phyloP scores from a whole-genome alignment of 73 alveolate genomes.

The Tetrahymena malaccensis region DNA sequence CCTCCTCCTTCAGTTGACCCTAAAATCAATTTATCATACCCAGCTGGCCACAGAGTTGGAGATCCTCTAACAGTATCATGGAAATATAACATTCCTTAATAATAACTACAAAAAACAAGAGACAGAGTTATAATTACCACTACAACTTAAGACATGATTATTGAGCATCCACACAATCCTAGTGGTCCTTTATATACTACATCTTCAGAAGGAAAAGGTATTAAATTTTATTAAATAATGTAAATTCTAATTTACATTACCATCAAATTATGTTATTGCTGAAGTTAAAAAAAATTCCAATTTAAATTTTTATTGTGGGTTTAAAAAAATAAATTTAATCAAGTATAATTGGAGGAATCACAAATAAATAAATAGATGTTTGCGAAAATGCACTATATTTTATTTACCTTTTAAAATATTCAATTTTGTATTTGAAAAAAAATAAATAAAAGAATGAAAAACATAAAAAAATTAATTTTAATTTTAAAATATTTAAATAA shows the following conservation, averaged over 20 bases:
- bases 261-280: too few relatives aligned
- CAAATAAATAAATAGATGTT: too few relatives aligned
- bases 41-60: slow-evolving; percentile 2
- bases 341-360: too few relatives aligned
- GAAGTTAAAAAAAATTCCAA: too few relatives aligned
- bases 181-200: slow-evolving; percentile 14
- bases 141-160: background rate
- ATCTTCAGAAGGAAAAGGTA: background rate
- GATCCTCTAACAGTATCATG: slow-evolving; percentile 3
- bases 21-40: background rate
- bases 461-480: too few relatives aligned
- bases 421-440: too few relatives aligned
- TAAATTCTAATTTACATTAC: too few relatives aligned
- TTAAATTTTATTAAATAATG: background rate
- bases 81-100: slow-evolving; percentile 4
- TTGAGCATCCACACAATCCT: slow-evolving; percentile 36
- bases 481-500: background rate
- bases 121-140: slow-evolving; percentile 23
- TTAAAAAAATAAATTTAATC: too few relatives aligned
- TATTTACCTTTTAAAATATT: too few relatives aligned
- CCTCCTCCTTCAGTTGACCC: slow-evolving; percentile 19
- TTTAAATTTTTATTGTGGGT: too few relatives aligned
- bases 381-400: too few relatives aligned
- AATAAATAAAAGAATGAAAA: too few relatives aligned
- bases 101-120: background rate